A percentile compares a stretch with the other conserved stretches of the same genome.
Evolutionary conservation across 768 basidiomycete species (phyloP).

Genomic region (Lactarius tabidus): DNA sequence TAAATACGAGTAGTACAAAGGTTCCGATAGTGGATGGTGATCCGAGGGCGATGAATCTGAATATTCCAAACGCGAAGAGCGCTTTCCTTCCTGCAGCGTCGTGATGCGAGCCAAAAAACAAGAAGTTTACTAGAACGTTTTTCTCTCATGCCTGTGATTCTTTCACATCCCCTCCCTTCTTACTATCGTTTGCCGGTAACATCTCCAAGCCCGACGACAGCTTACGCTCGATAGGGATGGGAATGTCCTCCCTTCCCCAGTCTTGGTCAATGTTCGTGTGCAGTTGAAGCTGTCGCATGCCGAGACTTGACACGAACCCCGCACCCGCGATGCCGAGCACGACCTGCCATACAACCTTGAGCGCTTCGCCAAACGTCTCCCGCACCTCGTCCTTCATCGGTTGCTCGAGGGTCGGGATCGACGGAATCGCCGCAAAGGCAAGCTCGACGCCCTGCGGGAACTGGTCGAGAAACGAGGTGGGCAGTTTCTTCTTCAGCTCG

Average conservation of each 20-base stretch:
- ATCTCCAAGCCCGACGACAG: background rate
- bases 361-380: slow-evolving; percentile 30
- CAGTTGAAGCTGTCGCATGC: slow-evolving; percentile 31
- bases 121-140: too few relatives aligned
- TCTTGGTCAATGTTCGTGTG: slow-evolving; percentile 31
- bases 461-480: slow-evolving; percentile 28
- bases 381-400: slow-evolving; percentile 28
- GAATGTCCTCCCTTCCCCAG: slow-evolving; percentile 30
- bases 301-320: slow-evolving; percentile 31
- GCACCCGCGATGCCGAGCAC: slow-evolving; percentile 30
- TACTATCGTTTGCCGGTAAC: too few relatives aligned
- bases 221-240: background rate
- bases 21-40: too few relatives aligned
- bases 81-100: too few relatives aligned
- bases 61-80: too few relatives aligned
- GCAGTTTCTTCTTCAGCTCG: slow-evolving; percentile 33
- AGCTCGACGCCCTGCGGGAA: slow-evolving; percentile 30
- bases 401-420: slow-evolving; percentile 28
- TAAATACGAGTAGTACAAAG: too few relatives aligned
- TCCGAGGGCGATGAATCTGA: too few relatives aligned
- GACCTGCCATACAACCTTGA: slow-evolving; percentile 33
- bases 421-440: slow-evolving; percentile 30
- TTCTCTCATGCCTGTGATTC: background rate
- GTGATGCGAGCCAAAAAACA: too few relatives aligned
- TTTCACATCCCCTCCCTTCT: background rate